These are phyloP conservation scores for Friedmanniomyces endolithicus DNA, from an alignment of 495 filamentous ascomycete genomes.

Conservation along the genomic window DNA sequence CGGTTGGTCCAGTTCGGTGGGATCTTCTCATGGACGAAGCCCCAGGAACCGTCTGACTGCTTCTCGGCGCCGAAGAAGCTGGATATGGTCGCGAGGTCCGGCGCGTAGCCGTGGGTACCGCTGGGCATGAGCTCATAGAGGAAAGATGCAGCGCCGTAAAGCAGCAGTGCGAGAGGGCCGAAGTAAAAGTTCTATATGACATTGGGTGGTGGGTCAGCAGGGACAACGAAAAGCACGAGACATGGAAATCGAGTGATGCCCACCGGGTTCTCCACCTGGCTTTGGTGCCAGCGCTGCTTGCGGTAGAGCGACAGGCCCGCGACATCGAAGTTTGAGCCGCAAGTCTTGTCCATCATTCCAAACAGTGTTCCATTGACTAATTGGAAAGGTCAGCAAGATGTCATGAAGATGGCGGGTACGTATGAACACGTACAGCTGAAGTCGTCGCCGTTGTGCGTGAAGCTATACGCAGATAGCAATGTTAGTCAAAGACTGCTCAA, in stretches of 20 bases:
- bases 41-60: constrained; percentile 25
- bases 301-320: constrained; percentile 27
- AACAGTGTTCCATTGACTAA: constrained; percentile 33
- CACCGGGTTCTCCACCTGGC: constrained; percentile 22
- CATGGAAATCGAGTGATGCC: constrained; percentile 21
- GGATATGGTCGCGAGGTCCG: constrained; percentile 29
- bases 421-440: constrained; percentile 14
- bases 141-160: constrained; percentile 33
- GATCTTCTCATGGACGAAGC: constrained; percentile 31
- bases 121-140: constrained; percentile 34
- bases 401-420: not conserved
- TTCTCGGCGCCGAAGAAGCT: constrained; percentile 31
- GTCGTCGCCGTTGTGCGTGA: constrained; percentile 29
- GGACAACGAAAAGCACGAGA: no score
- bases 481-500: not conserved
- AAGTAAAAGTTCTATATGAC: constrained; percentile 17
- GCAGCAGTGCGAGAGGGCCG: constrained; percentile 26
- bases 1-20: constrained; percentile 32
- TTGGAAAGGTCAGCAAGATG: not conserved
- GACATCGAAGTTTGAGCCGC: constrained; percentile 25
- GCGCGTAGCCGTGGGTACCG: constrained; percentile 20
- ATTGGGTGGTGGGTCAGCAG: no score
- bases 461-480: constrained; percentile 4
- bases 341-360: constrained; percentile 26
- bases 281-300: constrained; percentile 30